Base-by-base conservation (phyloP, 805 yeast genomes). In the Schwanniomyces sp. region DNA sequence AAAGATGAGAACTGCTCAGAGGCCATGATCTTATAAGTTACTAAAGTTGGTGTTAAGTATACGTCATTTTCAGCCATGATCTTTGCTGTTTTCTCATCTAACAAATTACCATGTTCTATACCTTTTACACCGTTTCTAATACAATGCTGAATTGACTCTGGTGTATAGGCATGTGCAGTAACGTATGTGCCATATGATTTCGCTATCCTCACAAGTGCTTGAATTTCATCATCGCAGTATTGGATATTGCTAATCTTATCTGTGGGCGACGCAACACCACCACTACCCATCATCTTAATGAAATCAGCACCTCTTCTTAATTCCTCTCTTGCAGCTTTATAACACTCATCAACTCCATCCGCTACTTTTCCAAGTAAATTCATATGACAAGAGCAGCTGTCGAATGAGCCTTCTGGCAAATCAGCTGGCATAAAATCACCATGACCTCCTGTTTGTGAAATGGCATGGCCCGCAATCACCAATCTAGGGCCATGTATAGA, bases 361-460 rank as follows among this genome's bases (percentile, higher is more conserved):
- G 59, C 63, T 27, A 62, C 55, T 26, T 43, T 48, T 7, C 58
- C 59, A 7, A 62, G 38, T n/a, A 44, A 24, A 16, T 46, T 46
- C 44, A 55, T 34, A 49, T 62, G 63, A 38, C 65, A 62, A 11
- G 41, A 47, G 40, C 66, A 62, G 40, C 59, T 52, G 34, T 55
- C 62, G 29, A 51, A 51, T 1, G 59, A 53, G n/a, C 53, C 56
- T 16, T 51, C 55, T 12, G 63, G 62, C 27, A 59, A 40, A 16
- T 53, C 59, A 7, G 38, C 51, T 26, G 53, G 53, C 32, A 62
- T 45, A 48, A 56, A 38, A 45, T 62, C 64, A 11, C 57, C 63
- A 52, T 61, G 66, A 2, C 65, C 66, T 21, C 64, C 66, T 4
- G 66, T 62, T 45, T 62, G 65, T 25, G 63, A 56, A 16, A 62